Base-by-base conservation (phyloP, 2,329 filamentous ascomycete species). In the Pseudogymnoascus sp. region DNA sequence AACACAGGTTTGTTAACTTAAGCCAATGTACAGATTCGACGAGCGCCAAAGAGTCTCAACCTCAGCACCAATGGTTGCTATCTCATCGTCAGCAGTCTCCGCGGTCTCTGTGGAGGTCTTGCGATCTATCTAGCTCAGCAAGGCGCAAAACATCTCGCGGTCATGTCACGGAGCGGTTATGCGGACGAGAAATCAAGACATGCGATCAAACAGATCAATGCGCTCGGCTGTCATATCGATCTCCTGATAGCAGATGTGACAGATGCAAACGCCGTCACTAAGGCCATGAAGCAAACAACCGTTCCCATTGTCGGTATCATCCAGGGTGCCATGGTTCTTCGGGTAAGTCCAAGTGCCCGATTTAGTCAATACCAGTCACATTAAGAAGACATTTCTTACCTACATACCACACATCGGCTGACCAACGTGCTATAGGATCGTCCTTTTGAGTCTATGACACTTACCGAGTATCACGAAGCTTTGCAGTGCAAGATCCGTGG, bases 261-360 rank as follows among this genome's bases (percentile, higher is more conserved):
- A 6, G 38, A 63, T 59, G 19, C 46, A 10, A 50, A 50, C 2
- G 65, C 62, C 28, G 65, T 68, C 14, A n/a, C 43, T 7, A 41
- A 38, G 11, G 60, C 41, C 16, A 65, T 67, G 35, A 59, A 59
- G 14, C 26, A 37, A 19, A 50, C 37, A n/a, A 56, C 40, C 2
- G n/a, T 53, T 8, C 65, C 63, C 5, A 64, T 72, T 31, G 43
- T 38, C 35, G 43, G 43, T 24, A 61, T 74, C 1, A 71, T 75
- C 3, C 72, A 75, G 50, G 72, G 68, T 2, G 72, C 73, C 2
- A 72, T 75, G 73, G 69, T 74, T 0, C 75, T 81, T 60, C 71
- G 72, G 26, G 78, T 38, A 38, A 38, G 35, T 38, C 35, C 35
- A 37, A 37, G 35, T 37, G 14, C 24, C 11, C 12, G 14, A 37